Evolutionary conservation across 139 green algal species (phyloP), one percentile per base, ranked within the genome.

Genomic region (Parachlorella kessleri): DNA sequence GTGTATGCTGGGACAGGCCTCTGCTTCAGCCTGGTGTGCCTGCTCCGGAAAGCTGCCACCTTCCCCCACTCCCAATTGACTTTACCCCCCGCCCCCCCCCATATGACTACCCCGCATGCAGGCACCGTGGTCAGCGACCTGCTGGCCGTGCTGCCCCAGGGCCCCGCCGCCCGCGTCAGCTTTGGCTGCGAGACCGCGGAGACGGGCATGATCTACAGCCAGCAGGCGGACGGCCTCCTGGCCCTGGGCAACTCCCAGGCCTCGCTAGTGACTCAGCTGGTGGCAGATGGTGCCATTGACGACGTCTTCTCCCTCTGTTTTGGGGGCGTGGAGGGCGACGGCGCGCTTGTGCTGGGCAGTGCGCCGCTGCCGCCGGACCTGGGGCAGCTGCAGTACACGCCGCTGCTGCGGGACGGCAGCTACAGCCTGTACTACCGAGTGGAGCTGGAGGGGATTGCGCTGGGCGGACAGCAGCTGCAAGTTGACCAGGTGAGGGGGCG

Each of bases 271-370:
- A 90, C 89, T 71, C 48, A 99, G 91, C 78, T 99, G 40, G 90
- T 90, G 2, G 76, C 83, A 0, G 55, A 75, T 1, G 90, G 88
- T 1, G 74, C 84, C 1, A 95, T 97, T 28, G 91, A 93, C 2
- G 81, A 95, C 68, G 81, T 90, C 4, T 98, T 99, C 72, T 86
- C 86, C 2, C 83, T 99, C 14, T 99, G 96, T 84, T 97, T 96
- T 82, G 96, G 94, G 9, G 93, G 80, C 23, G 87, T 94, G 66
- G 79, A 90, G 40, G 86, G 86, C 30, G 82, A 88, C 39, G 92
- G 92, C 21, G 88, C 83, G 18, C 85, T 96, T 54, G 73, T 96
- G 38, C 66, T 96, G 70, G 92, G 92, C 32, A 82, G 91, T 33
- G 81, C 78, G 36, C 37, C 53, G 1, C 42, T 88, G 63, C 66